Evolutionary conservation across 148 eudicot genomes (phyloP), one percentile per base, ranked within the genome.

Genomic region (Dysphania ambrosioides): DNA sequence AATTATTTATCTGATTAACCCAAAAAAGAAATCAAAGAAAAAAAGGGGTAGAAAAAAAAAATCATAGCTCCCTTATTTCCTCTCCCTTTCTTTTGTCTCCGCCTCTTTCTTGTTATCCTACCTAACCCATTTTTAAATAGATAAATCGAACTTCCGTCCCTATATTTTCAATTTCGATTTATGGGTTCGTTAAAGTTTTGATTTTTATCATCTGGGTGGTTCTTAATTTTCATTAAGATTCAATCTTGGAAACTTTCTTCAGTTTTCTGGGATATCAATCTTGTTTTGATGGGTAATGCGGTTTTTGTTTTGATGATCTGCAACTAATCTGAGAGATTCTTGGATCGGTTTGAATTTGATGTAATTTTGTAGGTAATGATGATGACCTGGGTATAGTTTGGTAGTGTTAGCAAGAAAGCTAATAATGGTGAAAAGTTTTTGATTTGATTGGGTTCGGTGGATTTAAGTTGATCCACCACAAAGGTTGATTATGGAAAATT

Each of bases 391-490:
- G n/a, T 44, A 30, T n/a, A 34, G n/a, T 16, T 47, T 44, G 15
- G 15, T 44, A 44, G 29, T 69, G 26, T 49, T 69, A 16, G 57
- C 26, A 29, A n/a, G 44, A 44, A 23, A n/a, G 63, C 1, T 10
- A 71, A 34, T 72, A 8, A 35, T 12, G 51, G 24, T 44, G 26
- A 58, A 16, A 0, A 10, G 2, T 38, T 72, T 57, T 36, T 57
- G 32, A 36, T 72, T 31, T 64, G 38, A 21, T 73, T 27, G 21
- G n/a, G 61, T 61, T 19, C 32, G 57, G 58, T 61, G 41, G 68
- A 41, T 73, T 44, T 73, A 16, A 44, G 49, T 73, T 73, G 76
- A 61, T 61, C 53, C 47, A 42, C 68, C 58, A 61, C 29, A 73
- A 29, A n/a, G 30, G 41, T 16, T 44, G 49, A 38, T 42, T 3